Evolutionary conservation across 805 yeast species (phyloP).

Genomic region (Scheffersomyces ergatensis): DNA sequence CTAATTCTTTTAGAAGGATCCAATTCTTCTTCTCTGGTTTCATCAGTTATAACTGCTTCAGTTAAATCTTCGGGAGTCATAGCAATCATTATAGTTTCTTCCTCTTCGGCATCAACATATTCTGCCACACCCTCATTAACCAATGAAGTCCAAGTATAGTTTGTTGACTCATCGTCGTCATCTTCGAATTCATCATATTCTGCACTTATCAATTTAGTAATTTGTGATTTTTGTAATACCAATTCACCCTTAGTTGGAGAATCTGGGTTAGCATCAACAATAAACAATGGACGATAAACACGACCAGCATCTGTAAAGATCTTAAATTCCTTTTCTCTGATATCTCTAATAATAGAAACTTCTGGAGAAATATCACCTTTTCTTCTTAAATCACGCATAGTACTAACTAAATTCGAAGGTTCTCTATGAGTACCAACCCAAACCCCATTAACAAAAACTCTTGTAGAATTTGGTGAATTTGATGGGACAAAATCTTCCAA

Average conservation of each 20-base stretch:
- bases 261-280: constrained; percentile 83
- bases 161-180: constrained; percentile 46
- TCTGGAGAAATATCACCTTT: constrained; percentile 94
- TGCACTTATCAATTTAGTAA: constrained; percentile 62
- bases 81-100: constrained; percentile 96
- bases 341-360: constrained; percentile 94
- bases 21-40: constrained; percentile 42
- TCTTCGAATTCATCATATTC: constrained; percentile 62
- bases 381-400: constrained; percentile 89
- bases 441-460: constrained; percentile 96
- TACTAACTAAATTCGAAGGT: constrained; percentile 87
- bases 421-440: constrained; percentile 99
- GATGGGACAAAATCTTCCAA: constrained; percentile 94
- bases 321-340: constrained; percentile 93
- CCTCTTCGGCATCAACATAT: constrained; percentile 98
- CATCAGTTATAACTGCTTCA: constrained; percentile 47
- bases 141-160: constrained; percentile 81
- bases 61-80: constrained; percentile 98
- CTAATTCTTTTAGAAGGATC: constrained; percentile 87
- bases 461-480: constrained; percentile 84
- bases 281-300: constrained; percentile 93
- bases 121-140: constrained; percentile 87
- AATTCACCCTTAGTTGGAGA: constrained; percentile 72
- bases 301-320: constrained; percentile 98
- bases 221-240: constrained; percentile 80